Evolutionary conservation across 371 early-diverging fungal species (phyloP), one percentile per base, ranked within the genome.

Genomic region (Coemansia sp.): DNA sequence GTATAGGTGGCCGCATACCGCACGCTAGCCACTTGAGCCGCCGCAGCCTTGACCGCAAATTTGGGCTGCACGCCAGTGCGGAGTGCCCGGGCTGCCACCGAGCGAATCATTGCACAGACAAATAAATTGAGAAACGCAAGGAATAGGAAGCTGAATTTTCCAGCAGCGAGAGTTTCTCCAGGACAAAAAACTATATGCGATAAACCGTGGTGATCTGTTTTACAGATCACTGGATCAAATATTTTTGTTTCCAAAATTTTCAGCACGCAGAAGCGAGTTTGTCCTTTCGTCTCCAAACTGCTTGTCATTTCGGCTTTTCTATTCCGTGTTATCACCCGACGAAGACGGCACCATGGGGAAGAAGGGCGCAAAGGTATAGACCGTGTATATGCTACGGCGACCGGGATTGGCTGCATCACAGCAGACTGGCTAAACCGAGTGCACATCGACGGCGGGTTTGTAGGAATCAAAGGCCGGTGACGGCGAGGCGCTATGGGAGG

Each of bases 401-500:
- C 24, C 24, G 24, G 24, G 24, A 24, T 24, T 24, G 24, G 24
- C 24, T 24, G 24, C 24, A 24, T 24, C 24, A 24, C 24, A 24
- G 24, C 24, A 24, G 24, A 24, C 24, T 24, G 24, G 24, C 24
- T 24, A 24, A 24, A 24, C 24, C 24, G 24, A 24, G 24, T 24
- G 24, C 24, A 24, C 24, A 24, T 24, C 24, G 24, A 24, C 24
- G 24, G 24, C 24, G 24, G 24, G 11, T 14, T 24, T n/a, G 14
- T 51, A 51, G 47, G 8, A 10, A 36, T 32, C 34, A 31, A n/a
- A 39, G 39, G 14, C 8, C 12, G 46, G 42, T 29, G 42, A 48
- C 18, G 53, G 49, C 11, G 57, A 37, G 29, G 70, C 4, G 39
- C 74, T 84, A 40, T 74, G 81, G 66, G 66, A 60, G 18, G 84